Evolutionary conservation across 1,284 basidiomycete genomes (phyloP).

Genomic region (Cryptococcus floricola): DNA sequence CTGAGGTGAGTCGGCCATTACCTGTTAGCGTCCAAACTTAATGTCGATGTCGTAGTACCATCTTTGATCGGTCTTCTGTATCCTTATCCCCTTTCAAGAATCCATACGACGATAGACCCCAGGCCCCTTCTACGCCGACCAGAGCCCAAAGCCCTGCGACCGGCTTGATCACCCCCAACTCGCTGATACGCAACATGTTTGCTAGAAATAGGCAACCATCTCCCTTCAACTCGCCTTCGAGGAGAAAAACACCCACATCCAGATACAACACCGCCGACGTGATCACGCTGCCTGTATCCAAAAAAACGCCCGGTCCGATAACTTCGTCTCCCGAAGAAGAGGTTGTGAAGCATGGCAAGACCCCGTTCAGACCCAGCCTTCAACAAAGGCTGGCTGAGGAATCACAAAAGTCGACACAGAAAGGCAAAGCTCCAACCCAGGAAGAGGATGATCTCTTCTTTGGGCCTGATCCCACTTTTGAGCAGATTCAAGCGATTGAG

Average conservation of each 20-base stretch:
- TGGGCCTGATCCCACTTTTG: background rate
- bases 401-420: too few species aligned
- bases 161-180: conserved; percentile 30
- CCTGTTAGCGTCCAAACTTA: background rate
- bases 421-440: too few species aligned
- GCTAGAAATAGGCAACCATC: conserved; percentile 21
- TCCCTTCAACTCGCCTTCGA: conserved; percentile 19
- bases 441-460: conserved; percentile 12
- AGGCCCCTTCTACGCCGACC: conserved; percentile 22
- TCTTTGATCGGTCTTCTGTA: conserved; percentile 36
- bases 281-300: conserved; percentile 27
- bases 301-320: conserved; percentile 21
- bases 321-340: conserved; percentile 16
- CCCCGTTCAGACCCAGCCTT: conserved; percentile 6
- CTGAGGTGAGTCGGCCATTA: conserved; percentile 28
- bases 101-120: conserved; percentile 21
- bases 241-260: background rate
- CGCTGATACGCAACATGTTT: conserved; percentile 40
- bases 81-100: conserved; percentile 30
- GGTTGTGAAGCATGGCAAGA: background rate
- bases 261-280: conserved; percentile 18
- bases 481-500: background rate
- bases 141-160: conserved; percentile 27
- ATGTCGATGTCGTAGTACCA: conserved; percentile 18
- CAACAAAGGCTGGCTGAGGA: conserved; percentile 1